Percentiles rank a stretch among this genome's conserved stretches.
Evolutionary conservation across 257 asterid species (phyloP).

Genomic region (Rehmannia glutinosa): DNA sequence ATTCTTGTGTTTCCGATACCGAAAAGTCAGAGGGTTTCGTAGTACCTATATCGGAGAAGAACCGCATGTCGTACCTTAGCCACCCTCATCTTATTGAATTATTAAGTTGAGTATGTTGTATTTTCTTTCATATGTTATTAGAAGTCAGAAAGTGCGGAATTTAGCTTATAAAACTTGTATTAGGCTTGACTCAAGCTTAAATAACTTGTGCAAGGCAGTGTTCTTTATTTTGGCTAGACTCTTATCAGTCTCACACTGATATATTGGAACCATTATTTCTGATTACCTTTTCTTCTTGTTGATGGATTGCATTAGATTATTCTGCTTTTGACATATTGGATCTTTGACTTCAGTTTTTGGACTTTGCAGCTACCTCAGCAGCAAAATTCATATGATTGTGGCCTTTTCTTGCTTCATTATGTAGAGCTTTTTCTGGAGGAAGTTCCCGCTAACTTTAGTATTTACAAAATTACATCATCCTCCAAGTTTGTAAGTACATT

Average conservation of each 20-base stretch:
- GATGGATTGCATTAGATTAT: constrained; percentile 3
- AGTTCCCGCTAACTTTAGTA: constrained; percentile 57
- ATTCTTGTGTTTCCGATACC: background rate
- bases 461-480: constrained; percentile 57
- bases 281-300: background rate
- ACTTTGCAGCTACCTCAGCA: constrained; percentile 89
- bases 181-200: constrained; percentile 3
- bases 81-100: background rate
- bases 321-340: background rate
- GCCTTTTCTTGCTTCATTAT: constrained; percentile 91
- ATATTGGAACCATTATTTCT: background rate
- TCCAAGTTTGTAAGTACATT: constrained; percentile 64
- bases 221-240: background rate
- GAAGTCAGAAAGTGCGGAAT: background rate
- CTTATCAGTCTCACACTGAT: background rate
- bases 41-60: background rate
- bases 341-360: constrained; percentile 21
- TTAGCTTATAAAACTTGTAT: background rate
- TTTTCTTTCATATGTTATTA: background rate
- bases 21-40: background rate
- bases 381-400: constrained; percentile 85
- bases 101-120: background rate
- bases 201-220: constrained; percentile 1
- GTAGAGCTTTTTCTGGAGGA: constrained; percentile 88
- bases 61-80: background rate